Evolutionary conservation across 768 basidiomycete species (phyloP), one percentile per base, ranked within the genome.

Genomic region (Sistotremastrum suecicum): DNA sequence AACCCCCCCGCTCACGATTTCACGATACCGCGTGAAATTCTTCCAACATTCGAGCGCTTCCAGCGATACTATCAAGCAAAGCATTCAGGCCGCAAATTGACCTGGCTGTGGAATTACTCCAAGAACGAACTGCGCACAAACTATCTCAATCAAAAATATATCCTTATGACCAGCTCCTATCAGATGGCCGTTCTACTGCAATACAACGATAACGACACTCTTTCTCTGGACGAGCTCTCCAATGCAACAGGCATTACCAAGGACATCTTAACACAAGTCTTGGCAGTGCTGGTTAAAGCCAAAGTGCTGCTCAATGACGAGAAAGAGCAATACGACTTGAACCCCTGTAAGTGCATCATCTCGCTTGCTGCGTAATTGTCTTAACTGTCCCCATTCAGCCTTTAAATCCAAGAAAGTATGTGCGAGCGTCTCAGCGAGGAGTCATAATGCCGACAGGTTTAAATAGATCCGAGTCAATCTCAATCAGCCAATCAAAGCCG

Each of bases 51-150:
- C 59, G 83, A 92, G 48, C 78, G 88, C 39, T 99, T 98, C 71
- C 76, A 80, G 51, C 78, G 80, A 49, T 98, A 90, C 68, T 97
- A 98, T 61, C 84, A 87, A 58, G 79, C 78, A 58, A 90, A 92
- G 62, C 89, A 94, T 61, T 86, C 83, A 2, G 94, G 91, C 9
- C 83, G 94, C 49, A 94, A 94, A 59, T 73, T 99, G 38, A 92
- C 88, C 0, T 99, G 94, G 94, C 66, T 98, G 7, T 99, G 95
- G 95, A 94, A 97, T 57, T 88, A 92, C 61, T 90, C 82, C 46
- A 94, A 94, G 69, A 92, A 92, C 65, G 95, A 99, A 60, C 74
- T 99, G 5, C 78, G 83, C 46, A 92, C 92, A 51, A 91, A 85
- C 58, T 90, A 95, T 63, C 71, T 88, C 48, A 82, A 80, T 57